Evolutionary conservation across 345 rosid genomes (phyloP), one percentile per base, ranked within the genome.

Genomic region (Citrus reticulata): DNA sequence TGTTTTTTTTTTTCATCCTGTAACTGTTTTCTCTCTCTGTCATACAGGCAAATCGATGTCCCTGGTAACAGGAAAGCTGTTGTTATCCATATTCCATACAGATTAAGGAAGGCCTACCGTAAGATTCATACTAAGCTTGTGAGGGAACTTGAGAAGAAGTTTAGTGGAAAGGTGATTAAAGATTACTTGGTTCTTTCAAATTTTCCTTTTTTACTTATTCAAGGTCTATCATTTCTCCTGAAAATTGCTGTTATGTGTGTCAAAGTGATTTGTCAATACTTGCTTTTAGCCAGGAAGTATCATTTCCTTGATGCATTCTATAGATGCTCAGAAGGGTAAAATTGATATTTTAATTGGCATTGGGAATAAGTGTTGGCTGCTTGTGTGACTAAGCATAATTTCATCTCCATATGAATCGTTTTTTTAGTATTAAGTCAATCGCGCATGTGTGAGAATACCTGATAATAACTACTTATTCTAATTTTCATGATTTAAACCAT

Each of bases 91-190:
- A 85, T 94, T 59, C 98, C 98, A 16, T 94, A 82, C 87, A 86
- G 98, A 81, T 66, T 94, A 85, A 91, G 97, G 83, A 94, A 91
- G 73, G 94, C 92, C 39, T 94, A 81, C 80, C 75, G 90, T 27
- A 94, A 92, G 87, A 89, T 92, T 77, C 97, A 92, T 82, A 87
- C 89, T 54, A 88, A 90, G 83, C 98, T 94, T 78, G 93, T 92
- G 79, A 89, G 98, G 79, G 98, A 94, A 77, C 92, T 94, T 34
- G 94, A 92, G 83, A 94, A 92, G 93, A 92, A 94, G 85, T 90
- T 94, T 81, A 94, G 95, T 7, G 94, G 97, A 49, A 92, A 94
- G 98, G 97, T 91, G 49, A 83, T 58, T 0, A 59, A 22, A 51
- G 10, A 73, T 67, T 32, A 19, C 35, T 68, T 57, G 16, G 1